Percentiles rank a stretch among this genome's conserved stretches.
phyloP scores from a whole-genome alignment of 176 grass and related monocot species.

The Otatea glauca region DNA sequence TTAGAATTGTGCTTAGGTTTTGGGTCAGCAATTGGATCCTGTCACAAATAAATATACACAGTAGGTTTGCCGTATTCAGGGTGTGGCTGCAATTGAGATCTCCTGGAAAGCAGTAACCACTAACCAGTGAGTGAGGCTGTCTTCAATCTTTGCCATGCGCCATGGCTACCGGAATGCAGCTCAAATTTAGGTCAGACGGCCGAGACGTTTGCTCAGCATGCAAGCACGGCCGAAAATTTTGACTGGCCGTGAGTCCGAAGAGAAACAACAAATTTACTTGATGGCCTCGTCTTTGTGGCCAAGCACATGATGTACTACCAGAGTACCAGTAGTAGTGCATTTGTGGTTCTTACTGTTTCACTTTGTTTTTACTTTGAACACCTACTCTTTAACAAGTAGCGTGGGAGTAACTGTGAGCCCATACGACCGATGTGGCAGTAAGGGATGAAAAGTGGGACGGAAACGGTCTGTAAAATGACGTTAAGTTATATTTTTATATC shows the following conservation, averaged over 20 bases:
- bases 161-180: background rate
- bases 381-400: too few species aligned
- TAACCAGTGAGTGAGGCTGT: background rate
- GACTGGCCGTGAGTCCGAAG: background rate
- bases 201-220: background rate
- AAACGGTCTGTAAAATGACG: too few species aligned
- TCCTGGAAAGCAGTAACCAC: background rate
- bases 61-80: background rate
- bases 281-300: background rate
- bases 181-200: background rate
- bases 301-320: background rate
- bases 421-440: too few species aligned
- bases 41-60: background rate
- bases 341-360: background rate
- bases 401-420: too few species aligned
- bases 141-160: background rate
- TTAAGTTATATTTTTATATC: too few species aligned
- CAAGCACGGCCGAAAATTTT: background rate
- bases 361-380: too few species aligned
- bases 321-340: too few species aligned
- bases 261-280: background rate
- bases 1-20: slow-evolving; percentile 7
- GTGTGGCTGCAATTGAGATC: background rate
- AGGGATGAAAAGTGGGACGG: too few species aligned
- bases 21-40: background rate